Percentiles rank a stretch among this genome's conserved stretches.
Conservation (phyloP, 441 rosid species). For the Erysimum pusillum region DNA sequence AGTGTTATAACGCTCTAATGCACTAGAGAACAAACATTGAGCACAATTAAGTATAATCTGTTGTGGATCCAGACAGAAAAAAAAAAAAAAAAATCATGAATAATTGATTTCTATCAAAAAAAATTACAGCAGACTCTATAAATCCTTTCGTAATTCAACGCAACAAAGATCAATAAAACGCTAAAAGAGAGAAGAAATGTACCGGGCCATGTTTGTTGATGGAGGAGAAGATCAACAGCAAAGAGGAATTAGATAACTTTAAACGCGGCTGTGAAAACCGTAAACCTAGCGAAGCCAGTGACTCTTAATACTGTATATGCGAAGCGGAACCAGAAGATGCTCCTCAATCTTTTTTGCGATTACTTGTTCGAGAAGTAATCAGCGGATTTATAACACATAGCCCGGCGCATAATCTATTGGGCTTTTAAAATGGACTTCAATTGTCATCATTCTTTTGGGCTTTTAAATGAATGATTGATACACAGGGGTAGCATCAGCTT, state of each 20-base stretch:
- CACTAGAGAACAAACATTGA: background rate
- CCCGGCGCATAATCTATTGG: slow-evolving; percentile 11
- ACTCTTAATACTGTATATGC: slow-evolving; percentile 10
- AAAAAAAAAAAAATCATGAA: background rate
- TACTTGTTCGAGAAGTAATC: no score
- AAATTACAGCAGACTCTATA: background rate
- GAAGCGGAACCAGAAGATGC: no score
- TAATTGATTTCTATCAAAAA: background rate
- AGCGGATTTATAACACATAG: background rate
- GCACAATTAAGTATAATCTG: background rate
- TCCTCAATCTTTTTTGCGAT: no score
- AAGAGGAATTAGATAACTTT: slow-evolving; percentile 2
- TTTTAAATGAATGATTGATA: no score
- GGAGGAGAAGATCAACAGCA: slow-evolving; percentile 33
- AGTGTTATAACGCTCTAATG: background rate
- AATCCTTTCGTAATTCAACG: background rate
- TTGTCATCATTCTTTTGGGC: background rate
- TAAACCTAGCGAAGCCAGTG: slow-evolving; percentile 27
- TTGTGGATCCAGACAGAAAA: background rate
- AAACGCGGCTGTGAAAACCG: slow-evolving; percentile 43
- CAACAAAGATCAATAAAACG: background rate
- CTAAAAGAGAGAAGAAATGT: slow-evolving; percentile 14
- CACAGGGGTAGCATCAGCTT: no score
- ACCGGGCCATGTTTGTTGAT: slow-evolving; percentile 49
- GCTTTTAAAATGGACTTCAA: background rate